A percentile compares a stretch with the other conserved stretches of the same genome.
Evolutionary conservation across 1,284 basidiomycete genomes (phyloP).

Genomic region (Hemileia vastatrix): DNA sequence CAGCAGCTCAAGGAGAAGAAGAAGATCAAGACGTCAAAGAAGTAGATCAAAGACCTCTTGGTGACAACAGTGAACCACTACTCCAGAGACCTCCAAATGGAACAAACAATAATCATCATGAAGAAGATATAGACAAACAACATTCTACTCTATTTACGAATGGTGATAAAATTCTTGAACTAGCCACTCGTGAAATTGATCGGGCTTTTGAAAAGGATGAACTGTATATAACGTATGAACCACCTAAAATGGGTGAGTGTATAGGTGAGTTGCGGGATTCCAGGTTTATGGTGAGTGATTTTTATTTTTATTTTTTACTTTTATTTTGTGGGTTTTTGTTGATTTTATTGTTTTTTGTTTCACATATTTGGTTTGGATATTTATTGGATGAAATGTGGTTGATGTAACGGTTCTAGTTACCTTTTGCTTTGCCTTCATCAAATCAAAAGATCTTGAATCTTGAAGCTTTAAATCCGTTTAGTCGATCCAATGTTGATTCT

Average conservation of each 20-base stretch:
- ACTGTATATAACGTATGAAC: slow-evolving; percentile 62
- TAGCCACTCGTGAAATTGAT: slow-evolving; percentile 52
- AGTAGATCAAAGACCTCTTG: slow-evolving; percentile 32
- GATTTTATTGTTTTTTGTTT: background rate
- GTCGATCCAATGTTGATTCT: too few species aligned
- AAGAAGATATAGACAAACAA: background rate
- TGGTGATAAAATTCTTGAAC: background rate
- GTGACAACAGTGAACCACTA: background rate
- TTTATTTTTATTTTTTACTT: background rate
- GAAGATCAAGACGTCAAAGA: slow-evolving; percentile 49
- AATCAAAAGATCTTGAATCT: slow-evolving; percentile 6
- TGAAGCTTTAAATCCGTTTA: too few species aligned
- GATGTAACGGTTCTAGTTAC: slow-evolving; percentile 4
- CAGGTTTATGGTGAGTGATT: slow-evolving; percentile 62
- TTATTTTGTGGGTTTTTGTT: too few species aligned
- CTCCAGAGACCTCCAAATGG: slow-evolving; percentile 49
- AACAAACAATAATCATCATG: background rate
- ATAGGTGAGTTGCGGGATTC: slow-evolving; percentile 81
- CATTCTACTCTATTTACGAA: slow-evolving; percentile 19
- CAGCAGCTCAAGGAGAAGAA: slow-evolving; percentile 8
- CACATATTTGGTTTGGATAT: background rate
- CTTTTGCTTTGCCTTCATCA: slow-evolving; percentile 8
- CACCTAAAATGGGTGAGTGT: slow-evolving; percentile 63
- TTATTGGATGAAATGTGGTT: background rate
- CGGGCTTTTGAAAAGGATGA: slow-evolving; percentile 61